Base-by-base conservation (phyloP, 169 alveolate species). In the Theileria parva region DNA sequence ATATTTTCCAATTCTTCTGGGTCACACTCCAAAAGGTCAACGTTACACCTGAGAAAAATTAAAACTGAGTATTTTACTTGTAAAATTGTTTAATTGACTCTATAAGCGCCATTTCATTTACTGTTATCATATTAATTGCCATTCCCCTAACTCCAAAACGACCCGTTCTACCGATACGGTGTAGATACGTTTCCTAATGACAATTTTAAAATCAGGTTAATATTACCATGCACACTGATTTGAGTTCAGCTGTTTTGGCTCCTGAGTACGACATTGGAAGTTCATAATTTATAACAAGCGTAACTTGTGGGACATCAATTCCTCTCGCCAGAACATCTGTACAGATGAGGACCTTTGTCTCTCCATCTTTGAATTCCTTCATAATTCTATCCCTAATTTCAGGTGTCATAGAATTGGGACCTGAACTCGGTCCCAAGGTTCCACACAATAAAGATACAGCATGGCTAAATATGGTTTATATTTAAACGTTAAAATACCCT, bases 321-420 rank as follows among this genome's bases (percentile, higher is more conserved):
- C 99, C 99, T 85, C 99, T 94, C 3, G 99, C 95, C 59, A 98
- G 91, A 53, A 98, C 95, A 88, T 98, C 99, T 44, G 99, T 98
- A 72, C 99, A 93, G 50, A 98, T 96, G 73, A 98, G 87, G 65
- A 97, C 98, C 91, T 98, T 97, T 65, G 99, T 93, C 48, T 95
- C 97, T 32, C 98, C 99, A 67, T 88, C 91, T 88, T 98, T 95
- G 93, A 97, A 96, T 71, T 97, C 98, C 68, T 91, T 89, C 99
- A 97, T 96, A 81, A 97, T 94, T 64, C 95, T 89, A 79, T 98
- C 99, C 74, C 99, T 92, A 21, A 94, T 89, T 53, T 95, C 93
- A 19, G 97, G 97, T 67, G 94, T 97, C 99, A 96, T 96, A 80
- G 97, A 86, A 75, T 69, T 77, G 25, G 30, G 37, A 21, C 85